Evolutionary conservation across 2,329 filamentous ascomycete species (phyloP), one percentile per base, ranked within the genome.

Genomic region (Alternaria conjuncta): DNA sequence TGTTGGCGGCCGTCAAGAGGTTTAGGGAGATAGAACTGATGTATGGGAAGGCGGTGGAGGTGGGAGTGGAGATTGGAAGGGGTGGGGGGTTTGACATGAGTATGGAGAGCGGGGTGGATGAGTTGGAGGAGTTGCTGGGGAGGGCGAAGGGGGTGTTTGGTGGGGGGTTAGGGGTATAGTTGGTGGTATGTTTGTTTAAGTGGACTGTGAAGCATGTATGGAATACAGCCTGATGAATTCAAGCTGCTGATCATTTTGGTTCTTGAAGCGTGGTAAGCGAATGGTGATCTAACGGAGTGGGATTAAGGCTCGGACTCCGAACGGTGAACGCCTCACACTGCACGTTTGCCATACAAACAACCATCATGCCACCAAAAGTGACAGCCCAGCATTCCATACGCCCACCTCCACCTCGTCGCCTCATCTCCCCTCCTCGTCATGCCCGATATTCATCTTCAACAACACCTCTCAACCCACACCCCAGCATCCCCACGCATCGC

Each of bases 1-100:
- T 41, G 1, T 18, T 41, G 2, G 36, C 0, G 36, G 36, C 15
- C 0, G n/a, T 41, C 0, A 18, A 18, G 36, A 18, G 36, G 2
- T 41, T 41, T 18, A 18, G 15, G 36, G 36, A 41, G 36, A 41
- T 41, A 1, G 36, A 41, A 41, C 0, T 41, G 0, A 3, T 41
- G n/a, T 41, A 41, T 18, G 9, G 9, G n/a, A 41, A 18, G 5
- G 36, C 36, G 36, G 0, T 18, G 3, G 15, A 41, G 9, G 3
- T 41, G 9, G 0, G 0, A 10, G 36, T 41, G 36, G n/a, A 41
- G 36, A 41, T 41, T 41, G 36, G 36, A 41, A 18, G 8, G n/a
- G 0, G 1, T 41, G 36, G n/a, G n/a, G 36, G 36, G 15, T 41
- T 41, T 41, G 36, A 41, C 1, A 41, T 18, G 36, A 18, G n/a